phyloP scores from a whole-genome alignment of 2,329 filamentous ascomycete genomes.

The Fusarium sp. region DNA sequence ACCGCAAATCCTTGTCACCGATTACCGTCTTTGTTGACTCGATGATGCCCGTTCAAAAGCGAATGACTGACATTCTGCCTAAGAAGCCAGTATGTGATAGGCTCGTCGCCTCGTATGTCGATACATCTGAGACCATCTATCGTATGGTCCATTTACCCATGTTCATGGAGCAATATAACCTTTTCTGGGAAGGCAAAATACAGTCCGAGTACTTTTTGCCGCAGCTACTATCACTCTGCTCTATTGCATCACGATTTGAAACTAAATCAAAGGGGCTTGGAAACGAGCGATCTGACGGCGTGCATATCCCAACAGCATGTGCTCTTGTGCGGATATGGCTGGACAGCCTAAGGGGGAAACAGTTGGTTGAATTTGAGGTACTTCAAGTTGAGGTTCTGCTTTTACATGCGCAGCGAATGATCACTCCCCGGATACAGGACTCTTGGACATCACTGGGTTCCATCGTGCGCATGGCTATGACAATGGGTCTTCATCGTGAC shows the following conservation, averaged over 20 bases:
- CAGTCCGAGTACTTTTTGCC: constrained; percentile 65
- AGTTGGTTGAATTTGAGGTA: constrained; percentile 64
- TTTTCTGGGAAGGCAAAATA: constrained; percentile 63
- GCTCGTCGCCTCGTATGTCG: constrained; percentile 63
- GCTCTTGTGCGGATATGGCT: constrained; percentile 67
- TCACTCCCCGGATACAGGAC: constrained; percentile 63
- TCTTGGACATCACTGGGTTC: constrained; percentile 68
- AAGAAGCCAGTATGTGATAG: constrained; percentile 64
- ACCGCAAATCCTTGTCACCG: constrained; percentile 60
- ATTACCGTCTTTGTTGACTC: constrained; percentile 70
- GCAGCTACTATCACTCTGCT: constrained; percentile 65
- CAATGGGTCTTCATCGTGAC: constrained; percentile 69
- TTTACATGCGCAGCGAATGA: constrained; percentile 65
- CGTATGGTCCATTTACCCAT: constrained; percentile 65
- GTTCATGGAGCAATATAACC: constrained; percentile 63
- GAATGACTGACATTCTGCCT: constrained; percentile 69
- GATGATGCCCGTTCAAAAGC: constrained; percentile 68
- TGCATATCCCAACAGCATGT: constrained; percentile 69
- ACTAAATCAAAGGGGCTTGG: constrained; percentile 63
- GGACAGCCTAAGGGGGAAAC: constrained; percentile 64
- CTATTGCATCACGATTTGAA: constrained; percentile 66
- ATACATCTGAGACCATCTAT: constrained; percentile 65
- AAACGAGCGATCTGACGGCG: constrained; percentile 64
- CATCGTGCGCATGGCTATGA: constrained; percentile 69
- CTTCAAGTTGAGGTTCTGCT: constrained; percentile 68